A percentile compares a stretch with the other conserved stretches of the same genome.
These are phyloP conservation scores for Stenogyne calaminthoides DNA, from an alignment of 305 asterid genomes.

Conservation along the genomic window DNA sequence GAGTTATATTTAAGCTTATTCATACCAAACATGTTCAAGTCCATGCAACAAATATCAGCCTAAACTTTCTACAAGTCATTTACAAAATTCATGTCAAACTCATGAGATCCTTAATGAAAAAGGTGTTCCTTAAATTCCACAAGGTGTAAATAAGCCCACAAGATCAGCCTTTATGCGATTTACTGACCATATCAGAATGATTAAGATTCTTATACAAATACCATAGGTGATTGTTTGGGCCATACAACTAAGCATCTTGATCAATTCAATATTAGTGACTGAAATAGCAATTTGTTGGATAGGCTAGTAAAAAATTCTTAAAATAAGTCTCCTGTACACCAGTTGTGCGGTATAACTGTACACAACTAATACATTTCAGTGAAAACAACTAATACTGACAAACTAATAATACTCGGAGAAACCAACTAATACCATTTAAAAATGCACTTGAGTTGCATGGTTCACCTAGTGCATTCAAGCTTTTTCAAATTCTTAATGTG, in stretches of 20 bases:
- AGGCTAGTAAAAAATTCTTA: background rate
- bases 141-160: constrained; percentile 3
- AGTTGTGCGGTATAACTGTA: no score
- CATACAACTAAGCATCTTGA: background rate
- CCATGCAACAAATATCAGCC: background rate
- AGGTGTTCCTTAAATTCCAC: background rate
- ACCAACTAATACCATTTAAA: no score
- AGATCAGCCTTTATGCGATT: background rate
- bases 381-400: no score
- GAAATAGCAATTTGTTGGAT: background rate
- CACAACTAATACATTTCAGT: no score
- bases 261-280: constrained; percentile 11
- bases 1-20: background rate
- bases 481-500: background rate
- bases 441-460: no score
- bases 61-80: background rate
- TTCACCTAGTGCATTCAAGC: no score
- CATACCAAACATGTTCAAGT: background rate
- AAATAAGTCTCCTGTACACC: no score
- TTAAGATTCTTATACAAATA: background rate
- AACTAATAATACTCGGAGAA: no score
- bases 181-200: constrained; percentile 7
- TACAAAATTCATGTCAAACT: background rate
- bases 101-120: background rate
- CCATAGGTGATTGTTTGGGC: background rate